Percentiles rank a stretch among this genome's conserved stretches.
Conservation (phyloP, 202 grass and related monocot species). For the Carex arenaria region DNA sequence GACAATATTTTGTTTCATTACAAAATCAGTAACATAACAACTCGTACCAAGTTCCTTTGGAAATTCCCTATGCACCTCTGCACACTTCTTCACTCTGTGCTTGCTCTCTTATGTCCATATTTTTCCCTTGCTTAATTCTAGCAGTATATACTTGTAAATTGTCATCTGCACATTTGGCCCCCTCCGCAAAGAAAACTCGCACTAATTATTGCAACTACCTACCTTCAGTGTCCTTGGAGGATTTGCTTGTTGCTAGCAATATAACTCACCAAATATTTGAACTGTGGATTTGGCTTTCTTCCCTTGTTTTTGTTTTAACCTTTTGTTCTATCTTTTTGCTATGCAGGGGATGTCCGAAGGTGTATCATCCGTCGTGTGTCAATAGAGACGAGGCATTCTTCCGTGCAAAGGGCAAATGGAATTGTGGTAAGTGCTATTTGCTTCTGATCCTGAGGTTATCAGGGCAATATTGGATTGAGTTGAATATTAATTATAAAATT, state of each 20-base stretch:
- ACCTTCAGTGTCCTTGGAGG: background rate
- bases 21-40: background rate
- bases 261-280: background rate
- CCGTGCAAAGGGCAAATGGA: conserved; percentile 88
- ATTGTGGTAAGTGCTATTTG: conserved; percentile 71
- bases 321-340: conserved; percentile 25
- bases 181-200: background rate
- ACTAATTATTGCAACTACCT: background rate
- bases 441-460: background rate
- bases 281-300: background rate
- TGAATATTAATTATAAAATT: conserved; percentile 2
- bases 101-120: background rate
- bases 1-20: background rate
- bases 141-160: background rate
- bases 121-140: background rate
- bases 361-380: conserved; percentile 92
- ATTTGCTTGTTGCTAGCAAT: background rate
- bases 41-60: background rate
- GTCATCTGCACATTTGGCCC: background rate
- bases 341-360: conserved; percentile 84
- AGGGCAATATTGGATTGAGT: conserved; percentile 1
- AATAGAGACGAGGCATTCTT: conserved; percentile 98
- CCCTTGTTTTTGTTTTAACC: background rate
- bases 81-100: background rate
- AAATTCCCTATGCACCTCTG: background rate